Base-by-base conservation (phyloP, 2,329 filamentous ascomycete genomes). In the Exophiala calicioides region DNA sequence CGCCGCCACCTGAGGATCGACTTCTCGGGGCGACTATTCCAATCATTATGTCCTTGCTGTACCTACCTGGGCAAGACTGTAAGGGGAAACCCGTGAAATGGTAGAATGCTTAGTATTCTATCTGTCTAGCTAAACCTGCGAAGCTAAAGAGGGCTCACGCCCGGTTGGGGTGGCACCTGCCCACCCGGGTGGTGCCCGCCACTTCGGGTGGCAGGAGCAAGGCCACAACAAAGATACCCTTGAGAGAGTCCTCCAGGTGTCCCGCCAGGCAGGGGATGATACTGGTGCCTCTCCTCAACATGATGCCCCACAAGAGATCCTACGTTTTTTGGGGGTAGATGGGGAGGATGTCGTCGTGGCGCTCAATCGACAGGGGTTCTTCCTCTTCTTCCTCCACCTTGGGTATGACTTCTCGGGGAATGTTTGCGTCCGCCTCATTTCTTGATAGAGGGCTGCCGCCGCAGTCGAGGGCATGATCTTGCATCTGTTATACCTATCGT, bases 1-100 rank as follows among this genome's bases (percentile, higher is more conserved):
- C 6, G 85, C 84, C 42, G 97, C 86, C n/a, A 97, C 90, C 69
- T 96, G 90, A 4, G 93, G 89, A 68, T 98, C 93, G 73, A 98
- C 85, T 60, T 98, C 93, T 60, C 91, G 78, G 0, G 93, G 93
- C 12, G 82, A 81, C n/a, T 15, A 77, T 74, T 1, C 79, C 80
- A 18, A 86, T 80, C 52, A 85, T 73, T 44, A 86, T 81, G 56
- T 83, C 77, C 76, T 93, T 82, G 4, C 74, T 71, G 55, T 78
- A 79, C 12, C 72, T n/a, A n/a, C n/a, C n/a, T n/a, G n/a, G n/a
- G n/a, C n/a, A n/a, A n/a, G n/a, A n/a, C n/a, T n/a, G n/a, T n/a
- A n/a, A n/a, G n/a, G n/a, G n/a, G n/a, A n/a, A n/a, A n/a, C n/a
- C n/a, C n/a, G n/a, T n/a, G n/a, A n/a, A n/a, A n/a, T n/a, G n/a